Base-by-base conservation (phyloP, 306 rosid species). In the Aeschynomene evenia region DNA sequence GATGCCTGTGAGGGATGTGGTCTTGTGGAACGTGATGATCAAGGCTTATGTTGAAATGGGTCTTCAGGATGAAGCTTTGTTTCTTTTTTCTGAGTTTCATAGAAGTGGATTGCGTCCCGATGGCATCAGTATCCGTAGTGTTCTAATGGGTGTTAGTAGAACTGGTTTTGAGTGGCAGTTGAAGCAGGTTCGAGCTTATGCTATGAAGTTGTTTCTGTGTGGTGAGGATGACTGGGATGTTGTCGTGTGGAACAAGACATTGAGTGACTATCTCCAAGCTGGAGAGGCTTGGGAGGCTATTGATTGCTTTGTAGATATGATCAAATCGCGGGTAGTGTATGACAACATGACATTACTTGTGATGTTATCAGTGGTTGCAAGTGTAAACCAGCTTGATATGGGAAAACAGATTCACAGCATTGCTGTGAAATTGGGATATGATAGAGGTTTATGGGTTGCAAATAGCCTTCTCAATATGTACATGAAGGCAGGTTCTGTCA, bases 11-110 rank as follows among this genome's bases (percentile, higher is more conserved):
- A 85, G 83, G 76, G 98, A 89, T 78, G 81, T 80, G 50, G 89
- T 89, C 48, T 42, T 91, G 45, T 91, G 96, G 91, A 89, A 87
- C 76, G 83, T 88, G 53, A 89, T 92, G 95, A 79, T 92, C 29
- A 85, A 84, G 83, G 91, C 86, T 10, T 92, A 87, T 26, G 71
- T 81, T 26, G 96, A 87, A 54, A 65, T 53, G 69, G 88, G 82
- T 66, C 67, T 77, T 3, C 48, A 68, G 15, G 48, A 76, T 5
- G 83, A 91, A 59, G 89, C 83, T 5, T 54, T 85, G 21, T n/a
- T 31, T 71, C 71, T 87, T 20, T 89, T 92, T 55, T 77, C 83
- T 0, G 83, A 58, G 3, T 84, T 85, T 83, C 95, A 87, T 31
- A 57, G 68, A 18, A 85, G 96, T 34, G 91, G 95, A 29, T 28